phyloP scores from a whole-genome alignment of 768 basidiomycete species.

The Trichaptum fuscoviolaceum region DNA sequence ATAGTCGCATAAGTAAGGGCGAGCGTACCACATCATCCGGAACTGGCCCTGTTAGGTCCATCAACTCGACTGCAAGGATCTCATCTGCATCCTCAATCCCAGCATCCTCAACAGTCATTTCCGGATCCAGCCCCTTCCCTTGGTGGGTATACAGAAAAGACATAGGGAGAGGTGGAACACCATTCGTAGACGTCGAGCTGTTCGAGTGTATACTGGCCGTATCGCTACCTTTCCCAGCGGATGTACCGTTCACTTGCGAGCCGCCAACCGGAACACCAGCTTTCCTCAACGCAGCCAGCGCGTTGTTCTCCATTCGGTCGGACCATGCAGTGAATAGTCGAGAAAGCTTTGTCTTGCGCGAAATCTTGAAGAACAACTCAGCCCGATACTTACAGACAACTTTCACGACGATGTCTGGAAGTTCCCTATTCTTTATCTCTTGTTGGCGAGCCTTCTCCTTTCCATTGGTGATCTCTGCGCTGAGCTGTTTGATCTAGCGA shows the following conservation, averaged over 20 bases:
- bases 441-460: slow-evolving; percentile 74
- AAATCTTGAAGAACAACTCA: slow-evolving; percentile 90
- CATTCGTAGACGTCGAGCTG: slow-evolving; percentile 15
- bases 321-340: slow-evolving; percentile 86
- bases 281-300: slow-evolving; percentile 11
- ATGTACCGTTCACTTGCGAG: slow-evolving; percentile 40
- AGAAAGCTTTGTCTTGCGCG: slow-evolving; percentile 81
- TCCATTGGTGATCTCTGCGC: slow-evolving; percentile 74
- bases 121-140: slow-evolving; percentile 71
- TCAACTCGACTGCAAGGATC: slow-evolving; percentile 83
- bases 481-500: slow-evolving; percentile 69
- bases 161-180: slow-evolving; percentile 35
- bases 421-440: slow-evolving; percentile 77
- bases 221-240: slow-evolving; percentile 35
- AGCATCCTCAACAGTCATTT: slow-evolving; percentile 81
- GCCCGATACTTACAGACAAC: slow-evolving; percentile 86
- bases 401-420: slow-evolving; percentile 87
- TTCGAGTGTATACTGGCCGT: slow-evolving; percentile 40
- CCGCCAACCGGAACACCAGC: slow-evolving; percentile 3
- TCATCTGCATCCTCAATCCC: slow-evolving; percentile 88
- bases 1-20: background rate
- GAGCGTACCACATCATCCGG: slow-evolving; percentile 57
- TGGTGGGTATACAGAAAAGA: slow-evolving; percentile 85
- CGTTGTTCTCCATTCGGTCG: slow-evolving; percentile 65
- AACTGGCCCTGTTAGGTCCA: slow-evolving; percentile 74